Evolutionary conservation across 176 grass and related monocot species (phyloP), one percentile per base, ranked within the genome.

Genomic region (Pharus latifolius): DNA sequence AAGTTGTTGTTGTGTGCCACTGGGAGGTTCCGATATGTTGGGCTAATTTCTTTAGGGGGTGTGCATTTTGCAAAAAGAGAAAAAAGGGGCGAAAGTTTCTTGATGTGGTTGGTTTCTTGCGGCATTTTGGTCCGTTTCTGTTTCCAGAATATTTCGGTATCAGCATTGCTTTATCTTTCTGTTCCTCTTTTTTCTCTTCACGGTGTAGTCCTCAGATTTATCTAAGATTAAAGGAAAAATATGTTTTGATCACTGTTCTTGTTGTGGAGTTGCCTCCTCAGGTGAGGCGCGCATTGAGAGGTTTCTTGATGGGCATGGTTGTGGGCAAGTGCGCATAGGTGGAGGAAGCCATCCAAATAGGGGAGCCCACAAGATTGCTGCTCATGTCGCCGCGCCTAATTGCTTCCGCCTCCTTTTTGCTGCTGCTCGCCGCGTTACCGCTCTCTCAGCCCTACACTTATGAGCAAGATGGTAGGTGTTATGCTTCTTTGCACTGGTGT

Each of bases 381-480:
- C 51, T 26, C 1, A 15, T 8, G 2, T 50, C 20, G 20, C 6
- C 30, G 41, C 32, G 48, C 31, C 31, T 76, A 31, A 3, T 56
- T 70, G 41, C 71, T 80, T 62, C 49, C 26, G 48, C 62, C 26
- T 44, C 63, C 61, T 26, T 82, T 64, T 56, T 78, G 60, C 61
- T 88, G 54, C 41, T 72, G 15, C 74, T 78, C 63, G 55, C 68
- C 9, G 34, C 63, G 62, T 35, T 88, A 63, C 85, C 85, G 8
- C 62, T 56, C 14, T 79, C 74, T 5, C 74, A 57, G 22, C 17
- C 74, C 37, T 83, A 88, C 69, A 88, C 79, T 41, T 78, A 88
- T 10, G 85, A 88, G 40, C 79, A 78, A 79, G 85, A 88, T 28
- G 85, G 85, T 88, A 74, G 52, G 46, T 23, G 54, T 4, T 20